phyloP scores from a whole-genome alignment of 2,329 filamentous ascomycete genomes.

The Metarhizium rileyi region DNA sequence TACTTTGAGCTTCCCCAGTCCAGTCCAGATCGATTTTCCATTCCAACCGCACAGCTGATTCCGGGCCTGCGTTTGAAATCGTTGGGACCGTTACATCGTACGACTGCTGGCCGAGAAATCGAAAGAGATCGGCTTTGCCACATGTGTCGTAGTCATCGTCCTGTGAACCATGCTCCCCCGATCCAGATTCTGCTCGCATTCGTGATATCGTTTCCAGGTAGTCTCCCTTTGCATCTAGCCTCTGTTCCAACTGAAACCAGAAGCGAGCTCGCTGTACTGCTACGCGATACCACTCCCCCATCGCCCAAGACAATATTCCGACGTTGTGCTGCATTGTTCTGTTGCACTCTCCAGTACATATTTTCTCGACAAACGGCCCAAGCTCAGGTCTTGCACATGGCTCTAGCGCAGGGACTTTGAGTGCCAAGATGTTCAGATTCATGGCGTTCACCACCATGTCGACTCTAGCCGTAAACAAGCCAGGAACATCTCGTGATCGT shows the following conservation, averaged over 20 bases:
- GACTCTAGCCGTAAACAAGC: conserved; percentile 48
- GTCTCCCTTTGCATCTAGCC: conserved; percentile 29
- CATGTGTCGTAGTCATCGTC: conserved; percentile 8
- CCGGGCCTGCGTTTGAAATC: conserved; percentile 19
- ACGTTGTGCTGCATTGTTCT: conserved; percentile 47
- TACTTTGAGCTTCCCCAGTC: conserved; percentile 60
- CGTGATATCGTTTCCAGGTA: conserved; percentile 13
- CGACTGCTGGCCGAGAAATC: conserved; percentile 42
- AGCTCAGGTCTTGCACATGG: conserved; percentile 50
- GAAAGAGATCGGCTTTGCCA: conserved; percentile 35
- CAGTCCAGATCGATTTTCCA: conserved; percentile 62
- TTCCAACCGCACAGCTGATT: conserved; percentile 40
- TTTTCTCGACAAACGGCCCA: conserved; percentile 37
- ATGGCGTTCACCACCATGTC: conserved; percentile 49
- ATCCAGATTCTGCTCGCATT: conserved; percentile 15
- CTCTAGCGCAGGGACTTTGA: conserved; percentile 47
- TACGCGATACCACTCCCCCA: conserved; percentile 57
- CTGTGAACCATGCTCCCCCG: conserved; percentile 12
- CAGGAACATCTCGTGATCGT: conserved; percentile 27
- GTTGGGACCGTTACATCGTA: conserved; percentile 34
- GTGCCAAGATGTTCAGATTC: conserved; percentile 37
- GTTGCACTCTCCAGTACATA: conserved; percentile 28
- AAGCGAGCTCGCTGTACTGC: conserved; percentile 51
- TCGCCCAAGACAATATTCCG: conserved; percentile 53
- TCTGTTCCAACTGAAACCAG: conserved; percentile 45